Base-by-base conservation (phyloP, 78 protist genomes). In the Blattamonas nauphoetae region DNA sequence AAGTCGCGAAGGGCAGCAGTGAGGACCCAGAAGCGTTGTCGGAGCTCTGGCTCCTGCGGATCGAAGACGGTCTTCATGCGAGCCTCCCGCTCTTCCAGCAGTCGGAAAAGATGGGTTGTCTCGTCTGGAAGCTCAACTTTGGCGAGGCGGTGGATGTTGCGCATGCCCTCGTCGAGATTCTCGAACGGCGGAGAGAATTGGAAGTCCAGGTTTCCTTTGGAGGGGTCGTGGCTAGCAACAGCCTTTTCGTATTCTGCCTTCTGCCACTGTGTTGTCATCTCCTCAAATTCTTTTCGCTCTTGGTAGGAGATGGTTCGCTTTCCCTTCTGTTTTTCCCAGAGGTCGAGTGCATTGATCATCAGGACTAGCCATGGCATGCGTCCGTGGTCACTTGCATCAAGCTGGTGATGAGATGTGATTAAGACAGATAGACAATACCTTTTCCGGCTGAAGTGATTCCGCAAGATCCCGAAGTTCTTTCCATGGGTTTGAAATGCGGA, bases 331-430 rank as follows among this genome's bases (percentile, higher is more conserved):
- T 3, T 44, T 32, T 1, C 42, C 89, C 86, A 88, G 41, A 2
- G 1, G 36, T 81, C 2, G 34, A 85, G 4, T n/a, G 90, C 90
- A 35, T 81, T 3, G 44, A 45, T 6, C 5, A 89, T 43, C 29
- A 90, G 2, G 44, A 2, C 93, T 2, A 77, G 89, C 81, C 85
- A 90, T 0, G 92, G 92, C 32, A 79, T 89, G 38, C 88, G 89
- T 3, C 64, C 63, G 36, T 90, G 92, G 1, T 79, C 44, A 34
- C 80, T 11, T 29, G 71, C 21, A 55, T 29, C 11, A 55, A 55
- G 71, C 11, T 55, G 21, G 11, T 55, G 38, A 29, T 21, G 21
- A 55, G 21, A 55, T 55, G 71, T 55, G 21, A 55, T 55, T 55
- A 55, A 55, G 71, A 21, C 71, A 55, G 21, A 55, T 1, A 42